Percentiles rank a stretch among this genome's conserved stretches.
These are phyloP conservation scores for Boechera divaricarpa DNA, from an alignment of 345 rosid species.

Conservation along the genomic window DNA sequence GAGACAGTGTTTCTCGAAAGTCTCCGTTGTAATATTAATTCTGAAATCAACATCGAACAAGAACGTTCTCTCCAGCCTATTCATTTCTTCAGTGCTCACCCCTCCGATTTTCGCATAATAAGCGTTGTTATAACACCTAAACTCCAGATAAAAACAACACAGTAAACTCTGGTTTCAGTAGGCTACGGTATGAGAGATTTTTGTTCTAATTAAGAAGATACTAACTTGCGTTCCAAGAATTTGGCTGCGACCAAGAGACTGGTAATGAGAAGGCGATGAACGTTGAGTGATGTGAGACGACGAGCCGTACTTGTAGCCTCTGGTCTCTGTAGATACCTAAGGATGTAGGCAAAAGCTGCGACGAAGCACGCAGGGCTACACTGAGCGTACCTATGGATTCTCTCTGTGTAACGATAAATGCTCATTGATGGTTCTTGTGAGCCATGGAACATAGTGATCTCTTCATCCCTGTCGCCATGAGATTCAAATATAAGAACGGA, in stretches of 20 bases:
- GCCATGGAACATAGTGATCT: conserved; percentile 47
- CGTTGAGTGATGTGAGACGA: conserved; percentile 50
- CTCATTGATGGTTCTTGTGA: conserved; percentile 41
- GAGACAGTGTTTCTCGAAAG: conserved; percentile 47
- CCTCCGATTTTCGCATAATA: conserved; percentile 59
- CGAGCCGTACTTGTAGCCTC: conserved; percentile 19
- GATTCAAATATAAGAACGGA: conserved; percentile 26
- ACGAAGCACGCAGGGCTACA: conserved; percentile 49
- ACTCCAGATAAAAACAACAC: neutral
- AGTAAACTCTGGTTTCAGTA: neutral
- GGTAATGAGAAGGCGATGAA: conserved; percentile 55
- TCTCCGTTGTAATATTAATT: conserved; percentile 46
- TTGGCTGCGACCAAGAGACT: conserved; percentile 52
- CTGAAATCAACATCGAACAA: conserved; percentile 51
- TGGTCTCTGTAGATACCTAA: conserved; percentile 45
- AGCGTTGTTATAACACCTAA: conserved; percentile 49
- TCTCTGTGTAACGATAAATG: conserved; percentile 41
- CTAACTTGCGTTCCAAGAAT: conserved; percentile 52
- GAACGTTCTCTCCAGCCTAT: conserved; percentile 49
- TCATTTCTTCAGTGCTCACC: conserved; percentile 53
- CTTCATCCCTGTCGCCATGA: conserved; percentile 28
- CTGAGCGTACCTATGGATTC: conserved; percentile 43
- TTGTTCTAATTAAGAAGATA: conserved; percentile 13
- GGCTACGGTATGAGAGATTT: neutral
- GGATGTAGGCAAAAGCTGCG: conserved; percentile 42